phyloP scores from a whole-genome alignment of 2,329 filamentous ascomycete species.

The Monosporascus ibericus region DNA sequence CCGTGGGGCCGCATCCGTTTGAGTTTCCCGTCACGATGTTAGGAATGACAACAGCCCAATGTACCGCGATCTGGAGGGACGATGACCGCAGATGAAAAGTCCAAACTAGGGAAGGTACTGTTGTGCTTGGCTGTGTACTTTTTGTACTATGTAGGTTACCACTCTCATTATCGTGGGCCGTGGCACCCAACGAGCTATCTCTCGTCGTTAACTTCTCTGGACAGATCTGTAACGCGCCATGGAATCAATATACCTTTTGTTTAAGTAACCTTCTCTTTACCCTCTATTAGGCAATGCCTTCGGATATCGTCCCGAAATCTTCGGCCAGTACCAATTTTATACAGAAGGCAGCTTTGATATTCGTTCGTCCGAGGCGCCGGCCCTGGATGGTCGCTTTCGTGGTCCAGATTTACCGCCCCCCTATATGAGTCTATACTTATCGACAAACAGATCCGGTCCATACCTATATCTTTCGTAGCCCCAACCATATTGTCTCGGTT shows the following conservation, averaged over 20 bases:
- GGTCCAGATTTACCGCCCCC: constrained; percentile 3
- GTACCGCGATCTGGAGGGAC: constrained; percentile 10
- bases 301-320: not conserved
- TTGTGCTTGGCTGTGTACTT: constrained; percentile 13
- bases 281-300: constrained; percentile 5
- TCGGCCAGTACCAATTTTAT: constrained; percentile 5
- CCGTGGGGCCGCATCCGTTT: constrained; percentile 14
- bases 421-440: constrained; percentile 2
- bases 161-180: constrained; percentile 10
- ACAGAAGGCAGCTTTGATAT: constrained; percentile 8
- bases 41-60: constrained; percentile 15
- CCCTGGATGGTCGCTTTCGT: not conserved
- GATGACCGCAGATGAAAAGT: constrained; percentile 5
- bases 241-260: constrained; percentile 8
- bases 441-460: constrained; percentile 11
- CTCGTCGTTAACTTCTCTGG: constrained; percentile 12
- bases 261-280: constrained; percentile 4
- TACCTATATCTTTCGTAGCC: constrained; percentile 8
- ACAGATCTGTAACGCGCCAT: constrained; percentile 13
- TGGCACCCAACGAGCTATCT: constrained; percentile 13
- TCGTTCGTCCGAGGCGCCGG: constrained; percentile 3
- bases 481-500: constrained; percentile 11
- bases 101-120: constrained; percentile 9
- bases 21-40: constrained; percentile 11
- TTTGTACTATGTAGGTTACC: constrained; percentile 12